These are phyloP conservation scores for Pelargonium citronellum DNA, from an alignment of 441 rosid species.

Conservation along the genomic window DNA sequence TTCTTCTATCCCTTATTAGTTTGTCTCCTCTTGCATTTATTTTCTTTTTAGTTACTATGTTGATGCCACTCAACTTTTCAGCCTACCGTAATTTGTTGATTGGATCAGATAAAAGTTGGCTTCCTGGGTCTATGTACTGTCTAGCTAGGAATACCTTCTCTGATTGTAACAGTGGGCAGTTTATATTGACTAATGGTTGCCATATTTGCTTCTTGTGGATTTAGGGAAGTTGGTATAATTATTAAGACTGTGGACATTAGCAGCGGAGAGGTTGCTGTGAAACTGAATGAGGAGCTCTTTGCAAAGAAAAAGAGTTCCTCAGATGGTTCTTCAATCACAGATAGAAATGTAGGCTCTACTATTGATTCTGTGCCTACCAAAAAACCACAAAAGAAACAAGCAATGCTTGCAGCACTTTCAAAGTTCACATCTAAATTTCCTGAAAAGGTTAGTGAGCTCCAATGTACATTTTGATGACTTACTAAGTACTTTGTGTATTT, in stretches of 20 bases:
- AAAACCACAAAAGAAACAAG: slow-evolving; percentile 42
- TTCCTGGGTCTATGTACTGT: neutral
- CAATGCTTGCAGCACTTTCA: slow-evolving; percentile 41
- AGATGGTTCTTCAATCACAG: slow-evolving; percentile 33
- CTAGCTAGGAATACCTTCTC: slow-evolving; percentile 1
- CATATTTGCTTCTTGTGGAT: slow-evolving; percentile 25
- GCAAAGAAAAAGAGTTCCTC: slow-evolving; percentile 50
- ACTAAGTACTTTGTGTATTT: neutral
- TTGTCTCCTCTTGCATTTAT: slow-evolving; percentile 10
- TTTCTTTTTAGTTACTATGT: slow-evolving; percentile 18
- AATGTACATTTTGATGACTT: neutral
- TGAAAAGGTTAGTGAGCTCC: slow-evolving; percentile 62
- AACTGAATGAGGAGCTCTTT: slow-evolving; percentile 70
- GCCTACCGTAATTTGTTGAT: neutral
- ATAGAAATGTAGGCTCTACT: slow-evolving; percentile 28
- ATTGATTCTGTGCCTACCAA: slow-evolving; percentile 34
- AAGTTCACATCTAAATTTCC: slow-evolving; percentile 68
- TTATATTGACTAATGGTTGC: slow-evolving; percentile 17
- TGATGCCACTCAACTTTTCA: slow-evolving; percentile 1
- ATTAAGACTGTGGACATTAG: slow-evolving; percentile 58
- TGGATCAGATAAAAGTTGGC: neutral
- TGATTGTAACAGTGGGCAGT: slow-evolving; percentile 9
- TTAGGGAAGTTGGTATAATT: slow-evolving; percentile 75
- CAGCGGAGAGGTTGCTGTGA: slow-evolving; percentile 64
- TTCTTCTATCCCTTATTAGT: neutral